phyloP scores from a whole-genome alignment of 352 stramenopile species.

The Pythium aquatile region DNA sequence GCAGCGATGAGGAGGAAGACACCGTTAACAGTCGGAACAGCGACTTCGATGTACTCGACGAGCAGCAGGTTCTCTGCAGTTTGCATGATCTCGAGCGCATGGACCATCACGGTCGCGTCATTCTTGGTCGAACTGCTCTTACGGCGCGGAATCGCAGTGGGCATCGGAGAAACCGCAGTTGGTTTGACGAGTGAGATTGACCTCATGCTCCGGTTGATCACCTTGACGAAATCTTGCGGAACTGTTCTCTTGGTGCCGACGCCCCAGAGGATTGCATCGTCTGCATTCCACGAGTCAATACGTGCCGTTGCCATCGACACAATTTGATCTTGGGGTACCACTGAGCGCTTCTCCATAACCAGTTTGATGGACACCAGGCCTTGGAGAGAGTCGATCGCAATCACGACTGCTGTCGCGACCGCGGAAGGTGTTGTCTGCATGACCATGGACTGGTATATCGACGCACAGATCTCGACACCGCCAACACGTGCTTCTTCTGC shows the following conservation, averaged over 20 bases:
- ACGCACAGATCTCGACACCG: slow-evolving; percentile 18
- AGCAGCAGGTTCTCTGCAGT: slow-evolving; percentile 13
- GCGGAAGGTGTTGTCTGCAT: slow-evolving; percentile 22
- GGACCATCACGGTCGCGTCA: not conserved
- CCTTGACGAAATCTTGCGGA: not conserved
- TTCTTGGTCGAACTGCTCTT: not conserved
- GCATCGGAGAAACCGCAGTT: not conserved
- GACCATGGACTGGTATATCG: slow-evolving; percentile 26
- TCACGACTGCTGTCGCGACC: slow-evolving; percentile 12
- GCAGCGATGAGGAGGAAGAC: slow-evolving; percentile 11
- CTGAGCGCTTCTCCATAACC: slow-evolving; percentile 16
- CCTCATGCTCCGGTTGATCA: not conserved
- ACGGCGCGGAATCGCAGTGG: not conserved
- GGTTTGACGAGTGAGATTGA: not conserved
- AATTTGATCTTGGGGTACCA: not conserved
- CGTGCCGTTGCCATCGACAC: not conserved
- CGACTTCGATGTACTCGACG: slow-evolving; percentile 23
- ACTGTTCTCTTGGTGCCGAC: not conserved
- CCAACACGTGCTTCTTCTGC: slow-evolving; percentile 13
- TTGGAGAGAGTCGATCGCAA: slow-evolving; percentile 18
- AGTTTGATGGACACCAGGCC: not conserved
- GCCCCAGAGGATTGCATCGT: not conserved
- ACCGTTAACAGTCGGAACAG: not conserved
- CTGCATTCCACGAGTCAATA: not conserved
- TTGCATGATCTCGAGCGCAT: slow-evolving; percentile 10